Evolutionary conservation across 176 grass and related monocot genomes (phyloP).

Genomic region (Triticum timopheevii): DNA sequence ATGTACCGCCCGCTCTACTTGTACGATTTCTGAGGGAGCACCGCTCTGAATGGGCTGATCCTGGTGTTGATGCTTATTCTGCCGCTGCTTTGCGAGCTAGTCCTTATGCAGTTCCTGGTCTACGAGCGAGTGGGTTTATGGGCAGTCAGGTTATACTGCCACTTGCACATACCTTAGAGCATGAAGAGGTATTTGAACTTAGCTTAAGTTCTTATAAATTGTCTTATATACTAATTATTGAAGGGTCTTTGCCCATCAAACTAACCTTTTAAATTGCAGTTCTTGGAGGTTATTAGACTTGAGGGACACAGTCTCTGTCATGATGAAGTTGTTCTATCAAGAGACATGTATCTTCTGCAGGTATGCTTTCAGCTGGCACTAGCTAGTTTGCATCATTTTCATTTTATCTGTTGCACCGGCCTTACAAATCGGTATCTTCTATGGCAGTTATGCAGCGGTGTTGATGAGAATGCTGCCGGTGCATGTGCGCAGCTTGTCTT

Average conservation of each 20-base stretch:
- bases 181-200: slow-evolving; percentile 80
- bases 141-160: slow-evolving; percentile 92
- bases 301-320: slow-evolving; percentile 90
- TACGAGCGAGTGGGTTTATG: slow-evolving; percentile 64
- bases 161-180: slow-evolving; percentile 86
- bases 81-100: slow-evolving; percentile 75
- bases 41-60: slow-evolving; percentile 90
- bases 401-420: not conserved
- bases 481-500: slow-evolving; percentile 95
- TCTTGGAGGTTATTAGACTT: slow-evolving; percentile 92
- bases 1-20: slow-evolving; percentile 82
- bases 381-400: not conserved
- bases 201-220: not conserved
- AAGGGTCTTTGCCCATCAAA: not conserved
- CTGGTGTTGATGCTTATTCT: slow-evolving; percentile 89
- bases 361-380: slow-evolving; percentile 30
- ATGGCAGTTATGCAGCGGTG: slow-evolving; percentile 80
- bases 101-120: slow-evolving; percentile 70
- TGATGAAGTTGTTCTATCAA: slow-evolving; percentile 88
- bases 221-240: not conserved
- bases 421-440: not conserved
- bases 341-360: slow-evolving; percentile 95
- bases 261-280: slow-evolving; percentile 44
- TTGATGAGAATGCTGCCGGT: slow-evolving; percentile 84
- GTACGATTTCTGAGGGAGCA: slow-evolving; percentile 92